phyloP scores from a whole-genome alignment of 768 basidiomycete genomes.

The Collybia sp. region DNA sequence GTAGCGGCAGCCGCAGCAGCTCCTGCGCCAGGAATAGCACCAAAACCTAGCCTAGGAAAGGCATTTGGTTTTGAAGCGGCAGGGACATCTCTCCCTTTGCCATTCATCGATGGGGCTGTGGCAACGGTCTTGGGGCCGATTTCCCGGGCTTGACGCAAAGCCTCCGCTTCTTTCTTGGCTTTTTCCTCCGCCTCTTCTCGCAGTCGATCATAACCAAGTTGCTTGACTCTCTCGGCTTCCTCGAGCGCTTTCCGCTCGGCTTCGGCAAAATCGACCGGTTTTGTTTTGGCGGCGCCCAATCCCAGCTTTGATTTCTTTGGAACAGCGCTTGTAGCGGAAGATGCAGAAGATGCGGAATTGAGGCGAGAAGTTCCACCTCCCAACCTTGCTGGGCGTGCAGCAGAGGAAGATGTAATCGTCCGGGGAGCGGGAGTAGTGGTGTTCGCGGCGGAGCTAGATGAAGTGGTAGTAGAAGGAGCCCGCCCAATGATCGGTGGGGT shows the following conservation, averaged over 20 bases:
- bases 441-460: slow-evolving; percentile 23
- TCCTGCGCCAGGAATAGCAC: slow-evolving; percentile 65
- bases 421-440: slow-evolving; percentile 39
- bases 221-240: slow-evolving; percentile 89
- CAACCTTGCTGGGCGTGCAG: slow-evolving; percentile 41
- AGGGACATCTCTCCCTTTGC: slow-evolving; percentile 4
- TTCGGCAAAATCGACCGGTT: slow-evolving; percentile 88
- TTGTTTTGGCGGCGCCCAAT: slow-evolving; percentile 86
- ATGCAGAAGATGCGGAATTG: slow-evolving; percentile 27
- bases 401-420: slow-evolving; percentile 61
- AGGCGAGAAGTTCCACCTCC: slow-evolving; percentile 34
- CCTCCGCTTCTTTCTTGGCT: slow-evolving; percentile 57
- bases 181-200: slow-evolving; percentile 82
- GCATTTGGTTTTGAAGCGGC: slow-evolving; percentile 26
- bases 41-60: slow-evolving; percentile 80
- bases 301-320: slow-evolving; percentile 70
- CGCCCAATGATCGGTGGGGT: slow-evolving; percentile 60
- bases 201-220: slow-evolving; percentile 87
- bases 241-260: slow-evolving; percentile 87
- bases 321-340: slow-evolving; percentile 19
- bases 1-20: slow-evolving; percentile 46
- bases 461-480: slow-evolving; percentile 31
- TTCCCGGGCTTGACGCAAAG: slow-evolving; percentile 32
- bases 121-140: slow-evolving; percentile 23
- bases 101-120: slow-evolving; percentile 7